Evolutionary conservation across 2,329 filamentous ascomycete genomes (phyloP), one percentile per base, ranked within the genome.

Genomic region (Cryphonectria japonica): DNA sequence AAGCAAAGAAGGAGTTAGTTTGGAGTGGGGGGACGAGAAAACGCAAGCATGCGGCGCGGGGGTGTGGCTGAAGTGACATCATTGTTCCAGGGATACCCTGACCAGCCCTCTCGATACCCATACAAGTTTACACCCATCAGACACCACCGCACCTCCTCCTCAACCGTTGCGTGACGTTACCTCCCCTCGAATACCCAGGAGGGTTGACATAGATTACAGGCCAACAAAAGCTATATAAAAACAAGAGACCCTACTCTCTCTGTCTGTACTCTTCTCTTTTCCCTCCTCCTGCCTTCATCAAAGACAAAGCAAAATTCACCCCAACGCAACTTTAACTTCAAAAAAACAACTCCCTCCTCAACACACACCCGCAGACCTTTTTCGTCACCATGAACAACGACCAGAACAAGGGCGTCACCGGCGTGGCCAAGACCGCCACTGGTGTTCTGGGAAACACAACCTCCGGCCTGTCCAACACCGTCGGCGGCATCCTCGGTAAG

Each of bases 401-500:
- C 73, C 74, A 76, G 41, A 70, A 76, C 61, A 76, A 78, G 72
- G 63, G 70, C 19, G 75, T 77, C 64, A 79, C 78, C n/a, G 72
- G 72, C 37, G 68, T 71, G 5, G 69, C 66, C 39, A 76, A 79
- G 74, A 66, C 70, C 37, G 76, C 77, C 68, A 79, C 78, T 2
- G 76, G 74, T 3, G 77, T 76, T 11, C 69, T 79, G 46, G 78
- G 78, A 41, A 78, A 78, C 73, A 79, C 78, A 0, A 75, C 77
- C 43, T 76, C 76, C 11, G 78, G 78, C 7, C 66, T 79, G 43
- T 75, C 77, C 46, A 78, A 79, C 74, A 79, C 78, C 2, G 76
- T 78, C 4, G 78, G 78, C 46, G 78, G 78, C 50, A 74, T 79
- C 26, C 69, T 79, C 2, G 78, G 72, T 73, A 68, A n/a, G 67